Percentiles rank a stretch among this genome's conserved stretches.
These are phyloP conservation scores for Pythium oligandrum DNA, from an alignment of 352 stramenopile genomes.

Conservation along the genomic window DNA sequence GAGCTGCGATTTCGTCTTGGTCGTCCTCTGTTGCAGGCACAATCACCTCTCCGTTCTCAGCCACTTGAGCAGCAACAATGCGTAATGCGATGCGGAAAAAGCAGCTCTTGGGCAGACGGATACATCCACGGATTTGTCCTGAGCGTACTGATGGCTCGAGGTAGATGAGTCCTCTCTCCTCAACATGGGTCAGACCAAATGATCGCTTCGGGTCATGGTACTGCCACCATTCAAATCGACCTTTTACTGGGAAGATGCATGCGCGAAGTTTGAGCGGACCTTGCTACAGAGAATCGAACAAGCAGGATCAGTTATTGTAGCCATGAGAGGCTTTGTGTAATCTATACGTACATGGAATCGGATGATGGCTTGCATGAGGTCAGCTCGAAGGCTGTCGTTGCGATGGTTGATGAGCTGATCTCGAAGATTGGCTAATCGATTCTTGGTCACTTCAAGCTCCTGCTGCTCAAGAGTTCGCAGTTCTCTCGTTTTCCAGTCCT, in stretches of 20 bases:
- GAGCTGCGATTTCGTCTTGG: slow-evolving; percentile 1
- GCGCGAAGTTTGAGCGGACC: slow-evolving; percentile 35
- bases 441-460: slow-evolving; percentile 54
- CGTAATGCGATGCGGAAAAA: slow-evolving; percentile 38
- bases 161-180: slow-evolving; percentile 17
- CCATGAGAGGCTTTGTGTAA: background rate
- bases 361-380: slow-evolving; percentile 35
- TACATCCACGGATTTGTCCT: slow-evolving; percentile 11
- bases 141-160: slow-evolving; percentile 8
- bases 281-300: slow-evolving; percentile 23
- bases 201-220: slow-evolving; percentile 33
- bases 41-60: no score
- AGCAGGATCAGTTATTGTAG: no score
- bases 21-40: slow-evolving; percentile 2
- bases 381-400: slow-evolving; percentile 27
- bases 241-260: slow-evolving; percentile 59
- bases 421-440: slow-evolving; percentile 42
- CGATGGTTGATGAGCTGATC: slow-evolving; percentile 55
- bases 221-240: slow-evolving; percentile 65
- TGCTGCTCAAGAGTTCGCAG: slow-evolving; percentile 39
- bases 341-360: slow-evolving; percentile 40
- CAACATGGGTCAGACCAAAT: slow-evolving; percentile 21
- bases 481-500: slow-evolving; percentile 61
- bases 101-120: slow-evolving; percentile 53
- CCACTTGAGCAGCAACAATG: slow-evolving; percentile 11